Conservation (phyloP, 306 rosid genomes). For the Neltuma alba region DNA sequence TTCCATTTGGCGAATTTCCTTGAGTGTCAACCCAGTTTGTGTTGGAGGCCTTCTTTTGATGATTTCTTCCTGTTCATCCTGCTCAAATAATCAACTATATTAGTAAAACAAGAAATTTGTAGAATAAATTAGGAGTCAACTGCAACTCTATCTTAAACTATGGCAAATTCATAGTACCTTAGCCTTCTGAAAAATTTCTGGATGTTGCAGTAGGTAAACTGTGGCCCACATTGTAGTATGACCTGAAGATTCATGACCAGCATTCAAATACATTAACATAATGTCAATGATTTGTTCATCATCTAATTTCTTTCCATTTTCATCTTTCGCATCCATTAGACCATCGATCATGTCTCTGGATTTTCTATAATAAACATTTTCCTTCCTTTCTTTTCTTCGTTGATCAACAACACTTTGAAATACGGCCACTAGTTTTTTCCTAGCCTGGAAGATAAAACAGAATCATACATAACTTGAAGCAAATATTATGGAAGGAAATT, state of each 20-base stretch:
- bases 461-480: neutral
- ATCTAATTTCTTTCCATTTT: constrained; percentile 59
- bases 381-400: constrained; percentile 44
- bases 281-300: constrained; percentile 82
- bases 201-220: constrained; percentile 51
- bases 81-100: neutral
- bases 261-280: constrained; percentile 84
- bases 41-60: constrained; percentile 51
- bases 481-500: no score
- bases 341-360: constrained; percentile 84
- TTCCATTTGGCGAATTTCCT: constrained; percentile 2
- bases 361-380: neutral
- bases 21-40: constrained; percentile 25
- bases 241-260: constrained; percentile 94
- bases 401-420: constrained; percentile 60
- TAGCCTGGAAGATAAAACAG: constrained; percentile 47
- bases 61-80: constrained; percentile 69
- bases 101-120: no score
- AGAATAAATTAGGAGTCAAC: no score
- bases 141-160: neutral
- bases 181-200: neutral
- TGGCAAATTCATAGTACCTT: neutral
- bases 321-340: constrained; percentile 63
- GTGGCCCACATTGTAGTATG: constrained; percentile 85
- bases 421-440: constrained; percentile 47